phyloP scores from a whole-genome alignment of 441 rosid species.

The Monsonia emarginata region DNA sequence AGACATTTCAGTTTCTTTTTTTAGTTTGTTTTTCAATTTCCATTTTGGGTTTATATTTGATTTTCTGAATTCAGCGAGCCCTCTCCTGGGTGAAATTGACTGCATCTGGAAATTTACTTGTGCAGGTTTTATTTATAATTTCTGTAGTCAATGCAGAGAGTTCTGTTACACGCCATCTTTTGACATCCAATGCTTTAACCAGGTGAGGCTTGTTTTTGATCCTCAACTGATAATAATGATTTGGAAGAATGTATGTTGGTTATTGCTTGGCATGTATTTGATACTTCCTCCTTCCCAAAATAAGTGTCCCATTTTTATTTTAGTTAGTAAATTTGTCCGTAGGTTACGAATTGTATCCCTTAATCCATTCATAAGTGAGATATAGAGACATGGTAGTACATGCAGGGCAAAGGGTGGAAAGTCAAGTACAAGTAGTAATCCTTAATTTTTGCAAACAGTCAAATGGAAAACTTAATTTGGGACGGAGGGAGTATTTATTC shows the following conservation, averaged over 20 bases:
- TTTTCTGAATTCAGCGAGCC: background rate
- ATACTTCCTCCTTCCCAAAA: background rate
- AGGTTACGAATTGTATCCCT: no score
- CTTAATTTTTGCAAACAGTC: no score
- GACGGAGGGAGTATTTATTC: no score
- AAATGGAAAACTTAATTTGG: no score
- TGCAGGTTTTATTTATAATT: slow-evolving; percentile 36
- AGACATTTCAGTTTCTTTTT: no score
- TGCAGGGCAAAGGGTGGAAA: no score
- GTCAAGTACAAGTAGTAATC: no score
- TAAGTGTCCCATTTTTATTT: background rate
- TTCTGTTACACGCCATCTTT: slow-evolving; percentile 25
- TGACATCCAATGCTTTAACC: slow-evolving; percentile 26
- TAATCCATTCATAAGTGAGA: no score
- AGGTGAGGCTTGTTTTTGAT: slow-evolving; percentile 26
- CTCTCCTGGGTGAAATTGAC: slow-evolving; percentile 12
- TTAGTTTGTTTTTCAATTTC: no score
- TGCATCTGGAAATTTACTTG: slow-evolving; percentile 12
- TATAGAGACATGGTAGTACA: no score
- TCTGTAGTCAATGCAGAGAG: slow-evolving; percentile 31
- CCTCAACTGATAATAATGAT: background rate
- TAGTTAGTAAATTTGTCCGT: no score
- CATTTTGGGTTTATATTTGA: background rate
- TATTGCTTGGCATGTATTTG: background rate
- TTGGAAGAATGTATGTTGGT: background rate